A percentile compares a stretch with the other conserved stretches of the same genome.
phyloP scores from a whole-genome alignment of 805 yeast genomes.

The Wickerhamiella musiphila region DNA sequence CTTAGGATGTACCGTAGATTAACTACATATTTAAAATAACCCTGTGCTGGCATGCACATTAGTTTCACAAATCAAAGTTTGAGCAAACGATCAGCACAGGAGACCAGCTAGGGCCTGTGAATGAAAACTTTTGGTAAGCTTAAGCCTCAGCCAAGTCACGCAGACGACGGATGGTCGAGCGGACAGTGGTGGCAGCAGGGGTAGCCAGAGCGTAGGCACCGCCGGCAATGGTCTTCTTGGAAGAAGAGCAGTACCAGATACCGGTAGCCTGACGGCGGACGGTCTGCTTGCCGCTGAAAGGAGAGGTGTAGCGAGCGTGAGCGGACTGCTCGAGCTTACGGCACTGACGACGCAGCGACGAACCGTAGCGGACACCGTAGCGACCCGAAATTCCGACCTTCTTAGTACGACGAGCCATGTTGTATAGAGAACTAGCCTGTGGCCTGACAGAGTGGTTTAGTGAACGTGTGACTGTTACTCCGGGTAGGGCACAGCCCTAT shows the following conservation, averaged over 20 bases:
- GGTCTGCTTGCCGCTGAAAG: slow-evolving; percentile 99
- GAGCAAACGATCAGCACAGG: too few relatives aligned
- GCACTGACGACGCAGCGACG: slow-evolving; percentile 98
- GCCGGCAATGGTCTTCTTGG: slow-evolving; percentile 96
- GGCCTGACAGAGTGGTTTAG: slow-evolving; percentile 1
- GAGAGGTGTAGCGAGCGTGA: slow-evolving; percentile 96
- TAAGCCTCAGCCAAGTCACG: slow-evolving; percentile 99
- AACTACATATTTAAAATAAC: too few relatives aligned
- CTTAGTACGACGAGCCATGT: slow-evolving; percentile 96
- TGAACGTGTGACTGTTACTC: not conserved
- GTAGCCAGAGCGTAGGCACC: slow-evolving; percentile 98
- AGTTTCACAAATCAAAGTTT: too few relatives aligned
- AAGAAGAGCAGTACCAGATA: slow-evolving; percentile 94
- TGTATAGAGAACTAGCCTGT: slow-evolving; percentile 1
- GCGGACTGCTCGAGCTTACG: slow-evolving; percentile 98
- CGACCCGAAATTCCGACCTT: slow-evolving; percentile 99
- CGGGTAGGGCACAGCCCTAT: too few relatives aligned
- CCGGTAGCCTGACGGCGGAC: slow-evolving; percentile 97
- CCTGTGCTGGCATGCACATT: too few relatives aligned
- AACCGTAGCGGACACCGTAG: slow-evolving; percentile 99
- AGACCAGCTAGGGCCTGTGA: too few relatives aligned
- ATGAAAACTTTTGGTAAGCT: slow-evolving; percentile 17
- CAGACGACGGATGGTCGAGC: slow-evolving; percentile 99
- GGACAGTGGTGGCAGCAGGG: slow-evolving; percentile 99
- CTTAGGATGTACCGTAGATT: too few relatives aligned